phyloP scores from a whole-genome alignment of 2,329 filamentous ascomycete species.

The Zymoseptoria crescenta region DNA sequence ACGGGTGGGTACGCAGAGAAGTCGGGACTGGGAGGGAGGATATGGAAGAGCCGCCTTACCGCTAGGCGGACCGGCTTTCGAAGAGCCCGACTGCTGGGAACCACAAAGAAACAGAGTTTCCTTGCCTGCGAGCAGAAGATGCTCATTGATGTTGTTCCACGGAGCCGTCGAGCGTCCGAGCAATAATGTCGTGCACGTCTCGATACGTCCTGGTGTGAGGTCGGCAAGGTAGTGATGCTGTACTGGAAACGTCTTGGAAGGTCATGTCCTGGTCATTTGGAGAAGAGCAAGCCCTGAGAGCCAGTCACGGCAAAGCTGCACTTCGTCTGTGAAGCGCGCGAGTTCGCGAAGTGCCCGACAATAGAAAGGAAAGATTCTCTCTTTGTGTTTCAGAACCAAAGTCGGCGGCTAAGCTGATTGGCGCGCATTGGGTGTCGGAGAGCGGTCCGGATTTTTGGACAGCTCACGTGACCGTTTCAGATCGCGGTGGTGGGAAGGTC shows the following conservation, averaged over 20 bases:
- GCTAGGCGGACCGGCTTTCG: neutral
- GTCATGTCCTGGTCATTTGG: slow-evolving; percentile 4
- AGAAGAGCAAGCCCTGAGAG: neutral
- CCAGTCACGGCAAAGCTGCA: slow-evolving; percentile 1
- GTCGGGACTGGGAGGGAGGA: slow-evolving; percentile 4
- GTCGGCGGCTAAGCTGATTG: neutral
- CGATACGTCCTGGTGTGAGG: slow-evolving; percentile 16
- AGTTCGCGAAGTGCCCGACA: slow-evolving; percentile 10
- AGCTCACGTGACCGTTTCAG: neutral
- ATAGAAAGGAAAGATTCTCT: slow-evolving; percentile 5
- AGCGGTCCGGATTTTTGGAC: neutral
- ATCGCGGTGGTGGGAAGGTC: too few species aligned
- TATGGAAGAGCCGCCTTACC: neutral
- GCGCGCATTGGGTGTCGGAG: neutral
- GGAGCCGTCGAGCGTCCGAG: slow-evolving; percentile 9
- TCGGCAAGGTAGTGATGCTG: slow-evolving; percentile 1
- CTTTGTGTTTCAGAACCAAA: neutral
- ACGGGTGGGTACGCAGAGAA: slow-evolving; percentile 1
- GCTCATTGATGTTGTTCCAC: neutral
- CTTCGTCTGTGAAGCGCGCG: slow-evolving; percentile 13
- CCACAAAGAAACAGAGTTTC: neutral
- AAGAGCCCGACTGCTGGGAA: neutral
- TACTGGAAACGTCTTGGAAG: slow-evolving; percentile 9
- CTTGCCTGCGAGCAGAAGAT: slow-evolving; percentile 5
- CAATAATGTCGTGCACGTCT: slow-evolving; percentile 12